These are phyloP conservation scores for Talaromyces sp. DNA, from an alignment of 2,329 filamentous ascomycete genomes.

Conservation along the genomic window DNA sequence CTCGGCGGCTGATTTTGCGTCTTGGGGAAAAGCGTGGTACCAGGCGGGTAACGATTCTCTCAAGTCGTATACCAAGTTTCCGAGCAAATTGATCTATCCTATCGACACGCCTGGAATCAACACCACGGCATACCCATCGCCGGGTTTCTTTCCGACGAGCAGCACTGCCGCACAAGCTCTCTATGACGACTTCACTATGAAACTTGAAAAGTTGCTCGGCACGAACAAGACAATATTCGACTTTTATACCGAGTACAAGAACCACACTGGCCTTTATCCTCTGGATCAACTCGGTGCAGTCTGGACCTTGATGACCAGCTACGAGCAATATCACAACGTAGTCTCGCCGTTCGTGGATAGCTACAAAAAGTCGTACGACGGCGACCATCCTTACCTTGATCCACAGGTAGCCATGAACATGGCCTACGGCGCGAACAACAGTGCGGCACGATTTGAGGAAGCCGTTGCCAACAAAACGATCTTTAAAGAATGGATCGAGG, in stretches of 20 bases:
- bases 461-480: neutral
- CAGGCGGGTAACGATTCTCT: neutral
- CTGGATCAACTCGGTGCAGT: constrained; percentile 1
- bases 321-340: neutral
- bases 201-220: neutral
- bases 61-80: neutral
- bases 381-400: neutral
- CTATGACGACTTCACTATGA: too few relatives aligned
- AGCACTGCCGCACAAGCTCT: too few relatives aligned
- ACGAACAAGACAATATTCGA: neutral
- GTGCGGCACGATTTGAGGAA: neutral
- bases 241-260: constrained; percentile 1
- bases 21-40: neutral
- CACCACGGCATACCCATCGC: too few relatives aligned
- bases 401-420: neutral
- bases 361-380: neutral
- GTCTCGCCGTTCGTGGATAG: neutral
- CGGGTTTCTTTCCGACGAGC: too few relatives aligned
- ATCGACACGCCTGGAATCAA: too few relatives aligned
- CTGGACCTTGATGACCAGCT: constrained; percentile 1
- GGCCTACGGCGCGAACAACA: neutral
- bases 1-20: neutral
- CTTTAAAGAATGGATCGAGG: neutral
- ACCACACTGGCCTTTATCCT: neutral
- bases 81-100: too few relatives aligned